phyloP scores from a whole-genome alignment of 2,329 filamentous ascomycete species.

The Monilinia fructicola region DNA sequence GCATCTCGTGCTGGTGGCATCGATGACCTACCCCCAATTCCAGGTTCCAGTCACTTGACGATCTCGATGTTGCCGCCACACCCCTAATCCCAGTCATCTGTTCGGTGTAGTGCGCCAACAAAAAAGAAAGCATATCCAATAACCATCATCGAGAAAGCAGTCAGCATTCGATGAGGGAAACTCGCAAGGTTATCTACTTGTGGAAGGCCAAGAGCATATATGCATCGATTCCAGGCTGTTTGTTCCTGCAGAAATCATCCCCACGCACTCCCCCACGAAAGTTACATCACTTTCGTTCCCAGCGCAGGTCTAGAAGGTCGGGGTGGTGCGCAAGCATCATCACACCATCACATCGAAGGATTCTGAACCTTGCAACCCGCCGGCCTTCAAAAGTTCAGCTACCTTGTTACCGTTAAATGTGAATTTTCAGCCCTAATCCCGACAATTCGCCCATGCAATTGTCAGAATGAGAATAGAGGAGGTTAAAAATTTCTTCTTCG shows the following conservation, averaged over 20 bases:
- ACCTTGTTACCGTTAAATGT: neutral
- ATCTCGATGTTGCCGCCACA: too few relatives aligned
- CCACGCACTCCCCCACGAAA: neutral
- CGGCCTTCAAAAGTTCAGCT: neutral
- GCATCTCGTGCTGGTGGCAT: neutral
- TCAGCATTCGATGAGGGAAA: neutral
- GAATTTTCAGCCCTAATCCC: too few relatives aligned
- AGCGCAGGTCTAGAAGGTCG: neutral
- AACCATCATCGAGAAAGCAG: too few relatives aligned
- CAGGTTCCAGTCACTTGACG: neutral
- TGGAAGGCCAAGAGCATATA: neutral
- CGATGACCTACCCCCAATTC: neutral
- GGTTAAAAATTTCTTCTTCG: neutral
- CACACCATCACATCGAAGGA: neutral
- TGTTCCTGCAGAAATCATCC: neutral
- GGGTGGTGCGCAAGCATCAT: neutral
- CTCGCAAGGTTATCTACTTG: neutral
- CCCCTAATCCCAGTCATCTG: neutral
- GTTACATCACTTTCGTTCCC: neutral
- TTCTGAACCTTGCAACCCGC: neutral
- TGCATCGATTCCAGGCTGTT: neutral
- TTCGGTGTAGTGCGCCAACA: neutral
- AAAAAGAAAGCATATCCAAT: neutral
- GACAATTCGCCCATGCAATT: too few relatives aligned
- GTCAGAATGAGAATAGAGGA: neutral